These are phyloP conservation scores for Lentinula novae-zelandiae DNA, from an alignment of 1,284 basidiomycete species.

Conservation along the genomic window DNA sequence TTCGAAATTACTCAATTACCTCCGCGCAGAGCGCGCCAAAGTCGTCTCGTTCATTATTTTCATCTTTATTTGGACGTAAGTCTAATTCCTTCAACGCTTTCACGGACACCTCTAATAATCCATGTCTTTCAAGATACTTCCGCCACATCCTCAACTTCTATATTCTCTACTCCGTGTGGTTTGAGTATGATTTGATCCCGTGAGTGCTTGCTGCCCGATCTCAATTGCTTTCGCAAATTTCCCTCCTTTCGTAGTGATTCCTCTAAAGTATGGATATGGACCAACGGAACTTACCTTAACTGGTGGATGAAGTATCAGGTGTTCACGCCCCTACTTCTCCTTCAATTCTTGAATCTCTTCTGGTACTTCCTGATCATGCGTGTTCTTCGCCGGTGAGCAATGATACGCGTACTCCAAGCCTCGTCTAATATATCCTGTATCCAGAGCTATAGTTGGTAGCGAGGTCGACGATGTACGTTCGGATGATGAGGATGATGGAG, in stretches of 20 bases:
- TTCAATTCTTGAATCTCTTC: constrained; percentile 86
- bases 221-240: neutral
- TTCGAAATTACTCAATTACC: constrained; percentile 86
- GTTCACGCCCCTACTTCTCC: constrained; percentile 67
- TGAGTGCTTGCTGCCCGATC: constrained; percentile 34
- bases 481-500: constrained; percentile 62
- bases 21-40: constrained; percentile 66
- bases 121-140: constrained; percentile 68
- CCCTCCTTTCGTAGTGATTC: constrained; percentile 38
- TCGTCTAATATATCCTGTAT: constrained; percentile 13
- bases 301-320: constrained; percentile 85
- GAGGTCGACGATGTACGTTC: constrained; percentile 48
- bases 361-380: constrained; percentile 86
- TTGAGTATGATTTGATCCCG: constrained; percentile 79
- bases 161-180: constrained; percentile 88
- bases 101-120: neutral
- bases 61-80: constrained; percentile 80
- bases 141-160: constrained; percentile 89
- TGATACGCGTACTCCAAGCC: constrained; percentile 10
- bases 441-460: constrained; percentile 35
- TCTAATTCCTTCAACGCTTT: constrained; percentile 18
- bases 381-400: constrained; percentile 49
- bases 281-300: constrained; percentile 68
- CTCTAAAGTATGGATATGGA: constrained; percentile 57
- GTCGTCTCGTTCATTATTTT: constrained; percentile 67